A percentile compares a stretch with the other conserved stretches of the same genome.
Evolutionary conservation across 805 yeast genomes (phyloP).

Genomic region (Deakozyma indianensis): DNA sequence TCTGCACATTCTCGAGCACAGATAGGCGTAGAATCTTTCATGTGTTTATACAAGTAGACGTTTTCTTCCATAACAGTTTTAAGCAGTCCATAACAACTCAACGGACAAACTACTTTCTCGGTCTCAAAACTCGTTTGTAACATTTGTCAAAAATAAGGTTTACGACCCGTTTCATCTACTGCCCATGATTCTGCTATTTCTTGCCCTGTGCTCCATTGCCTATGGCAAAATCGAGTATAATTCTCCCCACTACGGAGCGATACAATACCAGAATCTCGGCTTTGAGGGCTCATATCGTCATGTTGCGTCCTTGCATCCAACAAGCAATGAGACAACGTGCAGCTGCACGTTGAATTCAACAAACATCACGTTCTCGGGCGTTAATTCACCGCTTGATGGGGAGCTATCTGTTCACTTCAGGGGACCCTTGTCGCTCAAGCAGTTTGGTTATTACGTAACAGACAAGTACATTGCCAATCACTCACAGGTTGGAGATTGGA

Average conservation of each 20-base stretch:
- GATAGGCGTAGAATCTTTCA: too few relatives aligned
- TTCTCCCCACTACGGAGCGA: neutral
- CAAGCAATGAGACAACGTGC: slow-evolving; percentile 56
- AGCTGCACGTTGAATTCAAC: slow-evolving; percentile 26
- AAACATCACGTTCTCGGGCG: slow-evolving; percentile 47
- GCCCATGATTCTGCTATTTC: too few relatives aligned
- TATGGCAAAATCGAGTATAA: neutral
- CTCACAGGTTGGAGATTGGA: slow-evolving; percentile 41
- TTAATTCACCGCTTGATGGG: slow-evolving; percentile 68
- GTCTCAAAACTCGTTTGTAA: too few relatives aligned
- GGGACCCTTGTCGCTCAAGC: slow-evolving; percentile 68
- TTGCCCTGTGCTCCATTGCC: too few relatives aligned
- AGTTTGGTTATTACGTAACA: slow-evolving; percentile 67
- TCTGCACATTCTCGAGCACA: too few relatives aligned
- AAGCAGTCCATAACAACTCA: too few relatives aligned
- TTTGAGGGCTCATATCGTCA: slow-evolving; percentile 72
- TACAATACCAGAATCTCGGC: slow-evolving; percentile 61
- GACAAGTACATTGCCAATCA: neutral
- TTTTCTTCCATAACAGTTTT: too few relatives aligned
- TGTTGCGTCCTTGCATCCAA: slow-evolving; percentile 55
- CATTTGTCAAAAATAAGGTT: too few relatives aligned
- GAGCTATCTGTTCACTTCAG: slow-evolving; percentile 82
- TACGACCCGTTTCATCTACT: too few relatives aligned
- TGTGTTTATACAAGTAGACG: too few relatives aligned
- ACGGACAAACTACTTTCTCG: too few relatives aligned